phyloP scores from a whole-genome alignment of 306 rosid genomes.

The Citrullus amarus region DNA sequence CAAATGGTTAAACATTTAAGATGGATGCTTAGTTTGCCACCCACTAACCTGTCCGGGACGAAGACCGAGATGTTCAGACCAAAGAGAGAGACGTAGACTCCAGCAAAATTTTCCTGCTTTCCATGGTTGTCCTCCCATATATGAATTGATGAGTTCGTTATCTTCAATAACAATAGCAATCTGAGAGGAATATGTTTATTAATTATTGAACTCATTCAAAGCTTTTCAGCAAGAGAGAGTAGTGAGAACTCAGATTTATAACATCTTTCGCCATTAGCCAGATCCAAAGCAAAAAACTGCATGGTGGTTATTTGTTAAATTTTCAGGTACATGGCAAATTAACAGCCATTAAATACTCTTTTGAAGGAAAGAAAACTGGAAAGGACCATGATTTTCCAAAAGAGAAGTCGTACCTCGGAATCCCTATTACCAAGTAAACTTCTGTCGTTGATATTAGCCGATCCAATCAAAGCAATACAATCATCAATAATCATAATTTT shows the following conservation, averaged over 20 bases:
- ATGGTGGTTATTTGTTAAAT: not conserved
- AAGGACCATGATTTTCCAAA: not conserved
- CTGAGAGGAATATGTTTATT: slow-evolving; percentile 32
- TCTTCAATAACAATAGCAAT: slow-evolving; percentile 80
- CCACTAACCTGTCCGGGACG: slow-evolving; percentile 59
- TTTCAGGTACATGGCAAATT: not conserved
- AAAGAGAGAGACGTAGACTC: slow-evolving; percentile 72
- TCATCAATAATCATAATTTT: slow-evolving; percentile 92
- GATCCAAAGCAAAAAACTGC: not conserved
- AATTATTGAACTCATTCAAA: slow-evolving; percentile 4
- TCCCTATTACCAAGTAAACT: slow-evolving; percentile 95
- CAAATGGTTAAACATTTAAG: not conserved
- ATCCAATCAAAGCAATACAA: slow-evolving; percentile 67
- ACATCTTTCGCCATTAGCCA: not conserved
- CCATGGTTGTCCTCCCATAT: slow-evolving; percentile 90
- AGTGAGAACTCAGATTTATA: not conserved
- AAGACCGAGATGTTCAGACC: slow-evolving; percentile 97
- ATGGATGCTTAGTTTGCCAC: not conserved
- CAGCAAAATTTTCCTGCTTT: slow-evolving; percentile 81
- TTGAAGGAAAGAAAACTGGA: not conserved
- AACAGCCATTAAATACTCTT: not conserved
- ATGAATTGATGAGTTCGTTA: slow-evolving; percentile 52
- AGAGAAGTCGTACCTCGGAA: slow-evolving; percentile 61
- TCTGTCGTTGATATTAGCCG: slow-evolving; percentile 96
- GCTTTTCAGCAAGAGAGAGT: not conserved